Conservation (phyloP, 2,329 filamentous ascomycete species). For the Colletotrichum melonis region DNA sequence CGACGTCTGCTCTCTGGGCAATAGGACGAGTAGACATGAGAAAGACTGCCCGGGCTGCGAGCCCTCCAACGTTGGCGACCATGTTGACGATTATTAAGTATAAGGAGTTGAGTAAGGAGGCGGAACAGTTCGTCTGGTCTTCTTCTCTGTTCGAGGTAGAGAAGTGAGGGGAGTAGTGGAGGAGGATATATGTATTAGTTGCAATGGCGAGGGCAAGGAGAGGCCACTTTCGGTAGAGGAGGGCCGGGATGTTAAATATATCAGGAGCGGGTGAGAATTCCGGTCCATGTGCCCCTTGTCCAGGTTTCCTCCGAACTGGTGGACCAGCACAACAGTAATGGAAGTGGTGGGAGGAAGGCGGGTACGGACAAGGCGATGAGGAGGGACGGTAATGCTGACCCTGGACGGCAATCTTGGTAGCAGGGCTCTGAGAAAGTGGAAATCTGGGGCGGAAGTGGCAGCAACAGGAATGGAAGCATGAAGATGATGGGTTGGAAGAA, state of each 20-base stretch:
- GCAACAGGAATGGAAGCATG: not conserved
- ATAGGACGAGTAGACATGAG: constrained; percentile 35
- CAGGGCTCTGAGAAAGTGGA: constrained; percentile 9
- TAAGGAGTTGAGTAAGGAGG: constrained; percentile 4
- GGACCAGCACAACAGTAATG: constrained; percentile 18
- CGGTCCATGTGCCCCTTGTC: constrained; percentile 32
- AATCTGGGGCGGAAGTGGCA: not conserved
- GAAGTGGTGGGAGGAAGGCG: constrained; percentile 2
- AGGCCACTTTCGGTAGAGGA: constrained; percentile 5
- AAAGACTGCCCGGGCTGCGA: constrained; percentile 35
- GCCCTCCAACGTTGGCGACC: constrained; percentile 34
- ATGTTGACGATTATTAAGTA: constrained; percentile 29
- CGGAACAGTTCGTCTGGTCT: not conserved
- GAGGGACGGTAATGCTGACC: constrained; percentile 11
- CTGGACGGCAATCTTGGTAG: constrained; percentile 24
- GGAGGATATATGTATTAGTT: constrained; percentile 32
- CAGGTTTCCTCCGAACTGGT: constrained; percentile 20
- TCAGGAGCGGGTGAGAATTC: constrained; percentile 16
- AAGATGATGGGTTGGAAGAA: not conserved
- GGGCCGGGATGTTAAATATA: constrained; percentile 31
- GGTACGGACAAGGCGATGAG: constrained; percentile 22
- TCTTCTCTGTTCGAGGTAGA: not conserved
- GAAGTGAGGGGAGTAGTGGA: not conserved
- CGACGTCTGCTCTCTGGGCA: constrained; percentile 22
- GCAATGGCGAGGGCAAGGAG: constrained; percentile 9